phyloP scores from a whole-genome alignment of 495 filamentous ascomycete genomes.

The Neurospora tetrasperma region DNA sequence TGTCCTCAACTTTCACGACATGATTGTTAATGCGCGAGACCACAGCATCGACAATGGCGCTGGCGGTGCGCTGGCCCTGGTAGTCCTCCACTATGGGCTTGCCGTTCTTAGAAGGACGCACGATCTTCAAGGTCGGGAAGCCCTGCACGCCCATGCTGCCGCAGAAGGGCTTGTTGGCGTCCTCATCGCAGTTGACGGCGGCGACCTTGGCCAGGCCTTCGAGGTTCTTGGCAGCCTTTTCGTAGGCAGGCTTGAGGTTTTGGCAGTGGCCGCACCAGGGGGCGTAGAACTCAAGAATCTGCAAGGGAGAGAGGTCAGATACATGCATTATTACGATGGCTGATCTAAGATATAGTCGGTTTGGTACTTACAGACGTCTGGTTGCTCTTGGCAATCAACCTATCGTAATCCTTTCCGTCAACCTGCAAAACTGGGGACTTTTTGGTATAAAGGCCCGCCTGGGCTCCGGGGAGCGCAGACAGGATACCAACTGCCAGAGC shows the following conservation, averaged over 20 bases:
- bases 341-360: neutral
- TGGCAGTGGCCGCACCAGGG: constrained; percentile 97
- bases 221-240: constrained; percentile 83
- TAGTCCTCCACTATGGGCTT: constrained; percentile 90
- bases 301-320: neutral
- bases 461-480: constrained; percentile 47
- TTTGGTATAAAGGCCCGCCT: constrained; percentile 73
- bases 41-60: constrained; percentile 79
- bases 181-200: constrained; percentile 92
- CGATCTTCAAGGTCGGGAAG: constrained; percentile 93
- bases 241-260: constrained; percentile 89
- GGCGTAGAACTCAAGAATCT: constrained; percentile 73
- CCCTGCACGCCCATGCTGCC: constrained; percentile 83
- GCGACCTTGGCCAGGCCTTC: constrained; percentile 87
- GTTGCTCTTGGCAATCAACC: constrained; percentile 79
- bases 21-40: constrained; percentile 83
- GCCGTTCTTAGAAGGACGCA: constrained; percentile 66
- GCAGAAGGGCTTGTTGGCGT: constrained; percentile 85
- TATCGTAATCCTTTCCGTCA: constrained; percentile 72
- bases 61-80: constrained; percentile 68
- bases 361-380: constrained; percentile 67
- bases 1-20: constrained; percentile 78
- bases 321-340: constrained; percentile 4
- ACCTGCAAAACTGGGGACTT: constrained; percentile 81
- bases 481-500: constrained; percentile 36